Evolutionary conservation across 176 grass and related monocot species (phyloP), one percentile per base, ranked within the genome.

Genomic region (Urochloa ruziziensis): DNA sequence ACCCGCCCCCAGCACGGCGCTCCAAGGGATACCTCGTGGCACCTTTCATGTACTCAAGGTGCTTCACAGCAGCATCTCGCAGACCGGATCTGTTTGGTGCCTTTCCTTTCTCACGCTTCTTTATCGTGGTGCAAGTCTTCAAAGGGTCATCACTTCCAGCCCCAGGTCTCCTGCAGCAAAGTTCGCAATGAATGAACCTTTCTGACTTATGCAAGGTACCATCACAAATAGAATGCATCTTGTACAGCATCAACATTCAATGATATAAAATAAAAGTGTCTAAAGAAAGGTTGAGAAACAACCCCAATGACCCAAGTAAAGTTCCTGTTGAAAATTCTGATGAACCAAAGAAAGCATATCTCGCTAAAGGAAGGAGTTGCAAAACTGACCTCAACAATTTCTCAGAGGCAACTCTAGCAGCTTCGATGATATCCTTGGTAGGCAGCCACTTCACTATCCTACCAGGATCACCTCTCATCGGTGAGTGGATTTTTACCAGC

Each of bases 401-500:
- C 77, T 98, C 96, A 39, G 93, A 90, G 35, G 93, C 91, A 94
- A 92, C 69, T 85, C 87, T 84, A 66, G 93, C 91, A 86, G 91
- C 91, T 58, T 86, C 75, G 18, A 95, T 83, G 62, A 67, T 90
- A 72, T 82, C 89, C 83, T 77, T 74, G 23, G 61, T 89, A 73
- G 96, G 96, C 37, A 92, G 80, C 91, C 86, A 91, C 24, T 88
- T 89, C 18, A 98, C 62, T 24, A 62, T 52, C 49, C 96, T 89
- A 23, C 82, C 90, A 87, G 91, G 93, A 93, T 91, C 82, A 56
- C 86, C 89, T 71, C 91, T 78, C 93, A 94, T 95, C 47, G 93
- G 96, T 42, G 96, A 98, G 46, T 98, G 96, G 59, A 98, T 98
- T 87, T 94, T 98, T 64, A 98, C 87, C 75, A 98, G 93, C 96